These are phyloP conservation scores for Epichloe bromicola DNA, from an alignment of 2,329 filamentous ascomycete species.

Conservation along the genomic window DNA sequence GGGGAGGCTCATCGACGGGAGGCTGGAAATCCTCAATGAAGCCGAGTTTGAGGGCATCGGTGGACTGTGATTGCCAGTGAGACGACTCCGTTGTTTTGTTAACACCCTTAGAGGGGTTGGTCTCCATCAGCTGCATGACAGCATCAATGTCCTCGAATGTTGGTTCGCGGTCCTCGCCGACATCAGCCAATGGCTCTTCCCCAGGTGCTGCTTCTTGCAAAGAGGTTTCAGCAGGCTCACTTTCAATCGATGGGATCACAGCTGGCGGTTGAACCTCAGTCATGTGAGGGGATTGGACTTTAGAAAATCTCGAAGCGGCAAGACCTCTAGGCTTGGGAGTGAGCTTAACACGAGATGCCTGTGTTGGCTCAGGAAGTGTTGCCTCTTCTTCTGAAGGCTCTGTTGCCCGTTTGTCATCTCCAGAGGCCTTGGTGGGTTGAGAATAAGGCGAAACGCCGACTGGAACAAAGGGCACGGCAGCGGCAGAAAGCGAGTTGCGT, in stretches of 20 bases:
- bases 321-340: slow-evolving; percentile 26
- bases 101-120: slow-evolving; percentile 60
- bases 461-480: slow-evolving; percentile 55
- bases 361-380: slow-evolving; percentile 7
- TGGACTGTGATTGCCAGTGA: slow-evolving; percentile 23
- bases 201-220: background rate
- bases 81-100: slow-evolving; percentile 44
- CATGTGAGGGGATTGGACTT: slow-evolving; percentile 20
- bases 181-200: background rate
- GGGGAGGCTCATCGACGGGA: slow-evolving; percentile 39
- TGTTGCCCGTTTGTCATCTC: background rate
- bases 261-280: slow-evolving; percentile 13
- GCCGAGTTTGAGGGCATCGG: slow-evolving; percentile 27
- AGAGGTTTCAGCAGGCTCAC: slow-evolving; percentile 6
- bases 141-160: slow-evolving; percentile 82
- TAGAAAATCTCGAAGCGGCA: slow-evolving; percentile 31
- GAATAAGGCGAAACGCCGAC: slow-evolving; percentile 20
- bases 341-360: slow-evolving; percentile 18
- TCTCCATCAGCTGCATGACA: slow-evolving; percentile 73
- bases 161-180: slow-evolving; percentile 22
- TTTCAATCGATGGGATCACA: slow-evolving; percentile 18
- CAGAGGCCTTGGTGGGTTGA: slow-evolving; percentile 1
- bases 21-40: slow-evolving; percentile 39
- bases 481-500: slow-evolving; percentile 47
- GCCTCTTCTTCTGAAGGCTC: background rate